Evolutionary conservation across 352 stramenopile species (phyloP).

Genomic region (Pelagophyceae sp.): DNA sequence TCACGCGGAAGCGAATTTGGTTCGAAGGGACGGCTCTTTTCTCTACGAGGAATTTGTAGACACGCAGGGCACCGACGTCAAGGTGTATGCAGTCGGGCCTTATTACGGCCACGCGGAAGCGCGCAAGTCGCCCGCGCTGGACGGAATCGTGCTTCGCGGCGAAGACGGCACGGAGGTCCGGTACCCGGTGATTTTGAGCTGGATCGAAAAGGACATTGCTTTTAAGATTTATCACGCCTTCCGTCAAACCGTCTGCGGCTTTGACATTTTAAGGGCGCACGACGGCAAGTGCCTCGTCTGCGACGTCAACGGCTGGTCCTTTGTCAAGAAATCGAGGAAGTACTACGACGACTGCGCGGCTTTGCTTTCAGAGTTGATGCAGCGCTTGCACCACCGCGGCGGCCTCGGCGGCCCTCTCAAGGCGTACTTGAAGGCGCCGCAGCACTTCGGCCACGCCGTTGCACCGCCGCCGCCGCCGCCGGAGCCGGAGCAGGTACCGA

Average conservation of each 20-base stretch:
- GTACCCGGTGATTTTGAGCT: constrained; percentile 97
- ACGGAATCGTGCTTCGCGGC: constrained; percentile 91
- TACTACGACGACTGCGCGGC: constrained; percentile 97
- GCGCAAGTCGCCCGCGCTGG: constrained; percentile 92
- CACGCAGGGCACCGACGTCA: constrained; percentile 98
- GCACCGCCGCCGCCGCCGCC: too few species aligned
- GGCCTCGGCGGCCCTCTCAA: neutral
- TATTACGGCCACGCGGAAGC: constrained; percentile 97
- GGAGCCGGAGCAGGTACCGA: neutral
- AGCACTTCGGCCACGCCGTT: too few species aligned
- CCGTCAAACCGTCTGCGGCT: constrained; percentile 97
- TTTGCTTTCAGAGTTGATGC: constrained; percentile 69
- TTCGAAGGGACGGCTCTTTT: constrained; percentile 85
- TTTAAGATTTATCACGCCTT: constrained; percentile 78
- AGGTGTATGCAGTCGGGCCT: constrained; percentile 60
- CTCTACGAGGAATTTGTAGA: constrained; percentile 98
- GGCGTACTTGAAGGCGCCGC: neutral
- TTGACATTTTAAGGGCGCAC: constrained; percentile 88
- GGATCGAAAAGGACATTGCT: constrained; percentile 96
- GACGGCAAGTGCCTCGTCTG: constrained; percentile 84
- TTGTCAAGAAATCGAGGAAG: constrained; percentile 98
- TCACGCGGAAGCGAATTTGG: constrained; percentile 88
- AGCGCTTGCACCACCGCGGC: constrained; percentile 22
- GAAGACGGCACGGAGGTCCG: constrained; percentile 93
- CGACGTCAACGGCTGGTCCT: constrained; percentile 99